Conservation (phyloP, 2,329 filamentous ascomycete species). For the Cladorrhinum sp. region DNA sequence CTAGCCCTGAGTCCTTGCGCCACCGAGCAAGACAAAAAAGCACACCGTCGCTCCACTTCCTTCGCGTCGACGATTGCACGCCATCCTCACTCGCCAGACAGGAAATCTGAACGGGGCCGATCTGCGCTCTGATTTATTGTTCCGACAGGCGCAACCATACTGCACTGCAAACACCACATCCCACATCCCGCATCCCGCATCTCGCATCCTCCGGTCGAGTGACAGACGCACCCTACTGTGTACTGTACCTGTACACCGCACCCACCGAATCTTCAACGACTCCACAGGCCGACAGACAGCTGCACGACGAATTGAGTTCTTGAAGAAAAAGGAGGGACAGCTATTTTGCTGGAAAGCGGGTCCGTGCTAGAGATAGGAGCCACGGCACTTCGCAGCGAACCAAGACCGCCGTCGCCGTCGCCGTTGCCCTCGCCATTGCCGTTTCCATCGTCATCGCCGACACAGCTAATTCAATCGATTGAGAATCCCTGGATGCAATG, state of each 20-base stretch:
- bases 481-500: slow-evolving; percentile 19
- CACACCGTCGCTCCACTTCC: slow-evolving; percentile 24
- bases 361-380: slow-evolving; percentile 1
- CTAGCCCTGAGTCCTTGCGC: slow-evolving; percentile 26
- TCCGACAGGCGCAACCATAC: slow-evolving; percentile 4
- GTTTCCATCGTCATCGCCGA: not conserved
- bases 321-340: not conserved
- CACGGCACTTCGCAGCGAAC: slow-evolving; percentile 2
- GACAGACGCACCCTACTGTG: not conserved
- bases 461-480: slow-evolving; percentile 8
- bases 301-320: not conserved
- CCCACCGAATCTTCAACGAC: not conserved
- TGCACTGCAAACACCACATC: not conserved
- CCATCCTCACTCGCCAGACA: not conserved
- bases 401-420: not conserved
- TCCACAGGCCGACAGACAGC: not conserved
- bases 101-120: not conserved
- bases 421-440: not conserved
- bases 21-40: slow-evolving; percentile 26
- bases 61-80: slow-evolving; percentile 4
- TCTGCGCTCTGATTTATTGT: not conserved
- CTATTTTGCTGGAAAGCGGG: slow-evolving; percentile 1
- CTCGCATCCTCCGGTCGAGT: not conserved
- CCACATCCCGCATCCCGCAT: not conserved
- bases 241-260: no score